A percentile compares a stretch with the other conserved stretches of the same genome.
These are phyloP conservation scores for Phytophthora gonapodyides DNA, from an alignment of 352 stramenopile species.

Conservation along the genomic window DNA sequence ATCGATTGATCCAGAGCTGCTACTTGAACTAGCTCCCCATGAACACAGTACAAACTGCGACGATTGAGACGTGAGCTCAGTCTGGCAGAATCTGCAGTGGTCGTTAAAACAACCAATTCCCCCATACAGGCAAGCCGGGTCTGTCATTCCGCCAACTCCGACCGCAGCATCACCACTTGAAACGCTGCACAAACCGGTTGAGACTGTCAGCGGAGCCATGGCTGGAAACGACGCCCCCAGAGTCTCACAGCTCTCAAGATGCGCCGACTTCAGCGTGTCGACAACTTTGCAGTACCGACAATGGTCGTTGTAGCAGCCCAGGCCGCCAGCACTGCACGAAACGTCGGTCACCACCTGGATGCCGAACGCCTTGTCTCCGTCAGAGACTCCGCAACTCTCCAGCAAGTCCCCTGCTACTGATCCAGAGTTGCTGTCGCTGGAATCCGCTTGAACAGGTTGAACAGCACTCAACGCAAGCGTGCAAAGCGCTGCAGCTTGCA, in stretches of 20 bases:
- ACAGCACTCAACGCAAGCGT: constrained; percentile 4
- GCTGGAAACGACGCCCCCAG: constrained; percentile 14
- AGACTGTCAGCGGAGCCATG: constrained; percentile 27
- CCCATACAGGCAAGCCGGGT: constrained; percentile 38
- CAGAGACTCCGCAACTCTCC: constrained; percentile 23
- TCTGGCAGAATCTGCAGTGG: constrained; percentile 33
- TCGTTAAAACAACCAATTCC: constrained; percentile 43
- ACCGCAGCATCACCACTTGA: constrained; percentile 38
- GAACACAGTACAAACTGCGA: constrained; percentile 25
- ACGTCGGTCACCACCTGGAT: constrained; percentile 36
- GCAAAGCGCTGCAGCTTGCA: constrained; percentile 6
- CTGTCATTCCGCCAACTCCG: constrained; percentile 34
- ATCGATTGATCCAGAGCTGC: not conserved
- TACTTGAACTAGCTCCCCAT: constrained; percentile 11
- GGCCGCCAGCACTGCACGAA: constrained; percentile 35
- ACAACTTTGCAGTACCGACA: constrained; percentile 48
- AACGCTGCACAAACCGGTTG: constrained; percentile 15
- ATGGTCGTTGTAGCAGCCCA: constrained; percentile 48
- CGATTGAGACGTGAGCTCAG: constrained; percentile 14
- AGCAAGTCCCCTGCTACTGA: constrained; percentile 8
- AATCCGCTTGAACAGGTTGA: not conserved
- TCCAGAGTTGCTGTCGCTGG: constrained; percentile 5
- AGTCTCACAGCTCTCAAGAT: constrained; percentile 31
- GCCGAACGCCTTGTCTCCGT: constrained; percentile 39
- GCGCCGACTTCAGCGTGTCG: constrained; percentile 39